Evolutionary conservation across 495 filamentous ascomycete genomes (phyloP).

Genomic region (Aspergillus affinis): DNA sequence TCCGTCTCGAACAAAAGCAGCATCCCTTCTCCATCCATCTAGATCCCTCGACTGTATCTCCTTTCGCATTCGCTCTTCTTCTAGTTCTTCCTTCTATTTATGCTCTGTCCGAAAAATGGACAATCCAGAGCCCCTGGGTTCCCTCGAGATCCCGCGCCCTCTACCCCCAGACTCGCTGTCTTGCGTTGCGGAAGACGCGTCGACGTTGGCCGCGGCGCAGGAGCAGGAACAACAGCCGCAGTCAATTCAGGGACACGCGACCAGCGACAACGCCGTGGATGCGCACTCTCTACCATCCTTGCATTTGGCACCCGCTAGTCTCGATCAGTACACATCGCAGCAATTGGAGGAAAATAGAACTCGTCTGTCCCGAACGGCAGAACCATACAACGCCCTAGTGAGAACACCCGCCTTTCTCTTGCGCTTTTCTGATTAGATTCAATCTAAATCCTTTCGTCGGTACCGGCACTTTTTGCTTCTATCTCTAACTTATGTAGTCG

Average conservation of each 20-base stretch:
- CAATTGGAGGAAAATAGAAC: slow-evolving; percentile 10
- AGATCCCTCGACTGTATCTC: not conserved
- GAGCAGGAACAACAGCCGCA: slow-evolving; percentile 17
- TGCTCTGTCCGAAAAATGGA: slow-evolving; percentile 16
- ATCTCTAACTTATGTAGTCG: not conserved
- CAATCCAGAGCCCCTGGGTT: slow-evolving; percentile 16
- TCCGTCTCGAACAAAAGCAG: slow-evolving; percentile 23
- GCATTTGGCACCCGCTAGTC: slow-evolving; percentile 24
- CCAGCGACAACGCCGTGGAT: slow-evolving; percentile 13
- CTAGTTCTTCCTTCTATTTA: not conserved
- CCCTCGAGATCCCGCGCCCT: slow-evolving; percentile 14
- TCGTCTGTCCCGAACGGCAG: not conserved
- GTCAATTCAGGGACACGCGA: slow-evolving; percentile 6
- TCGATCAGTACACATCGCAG: slow-evolving; percentile 22
- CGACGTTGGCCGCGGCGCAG: slow-evolving; percentile 19
- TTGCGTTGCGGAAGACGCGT: slow-evolving; percentile 25
- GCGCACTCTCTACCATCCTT: slow-evolving; percentile 27
- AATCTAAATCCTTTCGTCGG: not conserved
- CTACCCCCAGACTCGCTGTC: slow-evolving; percentile 22
- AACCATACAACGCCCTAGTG: slow-evolving; percentile 8
- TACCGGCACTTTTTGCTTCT: not conserved
- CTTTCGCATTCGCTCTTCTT: not conserved
- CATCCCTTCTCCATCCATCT: slow-evolving; percentile 15
- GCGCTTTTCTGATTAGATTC: no score
- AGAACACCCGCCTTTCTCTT: not conserved